Percentiles rank a stretch among this genome's conserved stretches.
phyloP scores from a whole-genome alignment of 116 monocot species.

The Phalaenopsis hybrid region DNA sequence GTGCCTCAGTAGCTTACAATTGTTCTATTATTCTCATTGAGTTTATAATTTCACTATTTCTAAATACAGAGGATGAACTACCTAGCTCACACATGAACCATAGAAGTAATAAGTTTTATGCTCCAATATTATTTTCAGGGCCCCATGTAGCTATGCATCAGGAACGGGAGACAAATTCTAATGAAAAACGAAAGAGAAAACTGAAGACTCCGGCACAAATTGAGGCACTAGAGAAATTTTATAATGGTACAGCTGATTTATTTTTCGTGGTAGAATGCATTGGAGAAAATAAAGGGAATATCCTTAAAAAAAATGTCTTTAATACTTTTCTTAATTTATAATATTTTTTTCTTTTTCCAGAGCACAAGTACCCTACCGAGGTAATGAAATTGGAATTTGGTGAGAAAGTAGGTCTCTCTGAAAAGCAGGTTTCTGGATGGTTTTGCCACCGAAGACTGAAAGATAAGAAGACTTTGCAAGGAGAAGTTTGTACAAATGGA shows the following conservation, averaged over 20 bases:
- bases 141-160: constrained; percentile 5
- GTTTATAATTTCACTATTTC: not conserved
- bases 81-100: not conserved
- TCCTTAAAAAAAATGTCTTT: not conserved
- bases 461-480: constrained; percentile 30
- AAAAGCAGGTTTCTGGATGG: constrained; percentile 45
- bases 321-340: not conserved
- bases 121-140: constrained; percentile 6
- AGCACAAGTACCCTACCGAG: constrained; percentile 39
- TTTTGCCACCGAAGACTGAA: constrained; percentile 45
- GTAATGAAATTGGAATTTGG: constrained; percentile 33
- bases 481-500: constrained; percentile 11
- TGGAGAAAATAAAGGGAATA: not conserved
- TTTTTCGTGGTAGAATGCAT: constrained; percentile 1
- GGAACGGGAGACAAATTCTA: constrained; percentile 4
- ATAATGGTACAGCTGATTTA: constrained; percentile 20
- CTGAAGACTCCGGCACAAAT: constrained; percentile 35
- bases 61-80: not conserved
- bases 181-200: constrained; percentile 23
- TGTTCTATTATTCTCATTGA: not conserved
- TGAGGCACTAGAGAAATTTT: constrained; percentile 37
- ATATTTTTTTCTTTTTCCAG: constrained; percentile 17
- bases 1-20: not conserved
- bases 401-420: constrained; percentile 25
- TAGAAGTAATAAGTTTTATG: not conserved